Evolutionary conservation across 768 basidiomycete genomes (phyloP).

Genomic region (Leccinum truebloodii): DNA sequence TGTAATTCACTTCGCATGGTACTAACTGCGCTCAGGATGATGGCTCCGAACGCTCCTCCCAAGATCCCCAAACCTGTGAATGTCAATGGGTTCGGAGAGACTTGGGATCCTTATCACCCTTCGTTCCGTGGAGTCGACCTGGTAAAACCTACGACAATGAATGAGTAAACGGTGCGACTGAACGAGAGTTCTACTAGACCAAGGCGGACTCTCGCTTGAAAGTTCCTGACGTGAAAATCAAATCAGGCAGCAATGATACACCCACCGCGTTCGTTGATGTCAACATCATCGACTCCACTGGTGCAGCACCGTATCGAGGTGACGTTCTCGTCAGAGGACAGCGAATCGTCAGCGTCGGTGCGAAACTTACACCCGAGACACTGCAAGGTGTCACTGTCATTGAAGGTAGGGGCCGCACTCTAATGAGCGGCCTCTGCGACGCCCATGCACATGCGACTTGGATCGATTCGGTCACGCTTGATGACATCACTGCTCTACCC

Average conservation of each 20-base stretch:
- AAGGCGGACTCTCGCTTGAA: slow-evolving; percentile 25
- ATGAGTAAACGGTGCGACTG: background rate
- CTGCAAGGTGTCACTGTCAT: slow-evolving; percentile 26
- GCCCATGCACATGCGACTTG: slow-evolving; percentile 36
- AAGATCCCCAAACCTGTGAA: background rate
- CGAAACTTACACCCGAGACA: slow-evolving; percentile 21
- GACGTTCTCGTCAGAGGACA: slow-evolving; percentile 37
- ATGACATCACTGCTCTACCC: slow-evolving; percentile 30
- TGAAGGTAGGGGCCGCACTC: slow-evolving; percentile 35
- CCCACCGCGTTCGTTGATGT: slow-evolving; percentile 30
- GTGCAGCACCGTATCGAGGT: slow-evolving; percentile 32
- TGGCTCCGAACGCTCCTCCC: slow-evolving; percentile 9
- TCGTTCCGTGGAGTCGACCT: slow-evolving; percentile 27
- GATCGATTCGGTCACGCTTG: slow-evolving; percentile 34
- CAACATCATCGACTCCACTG: slow-evolving; percentile 38
- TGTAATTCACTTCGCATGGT: background rate
- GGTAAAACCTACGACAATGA: slow-evolving; percentile 8
- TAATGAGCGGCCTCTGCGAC: slow-evolving; percentile 40
- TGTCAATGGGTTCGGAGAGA: slow-evolving; percentile 27
- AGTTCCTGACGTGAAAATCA: slow-evolving; percentile 27
- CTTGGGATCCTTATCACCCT: slow-evolving; percentile 23
- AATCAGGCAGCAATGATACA: slow-evolving; percentile 22
- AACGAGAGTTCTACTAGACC: slow-evolving; percentile 15
- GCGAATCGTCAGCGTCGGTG: slow-evolving; percentile 32
- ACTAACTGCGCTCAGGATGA: slow-evolving; percentile 19